These are phyloP conservation scores for Cyclocybe cylindracea DNA, from an alignment of 768 basidiomycete genomes.

Conservation along the genomic window DNA sequence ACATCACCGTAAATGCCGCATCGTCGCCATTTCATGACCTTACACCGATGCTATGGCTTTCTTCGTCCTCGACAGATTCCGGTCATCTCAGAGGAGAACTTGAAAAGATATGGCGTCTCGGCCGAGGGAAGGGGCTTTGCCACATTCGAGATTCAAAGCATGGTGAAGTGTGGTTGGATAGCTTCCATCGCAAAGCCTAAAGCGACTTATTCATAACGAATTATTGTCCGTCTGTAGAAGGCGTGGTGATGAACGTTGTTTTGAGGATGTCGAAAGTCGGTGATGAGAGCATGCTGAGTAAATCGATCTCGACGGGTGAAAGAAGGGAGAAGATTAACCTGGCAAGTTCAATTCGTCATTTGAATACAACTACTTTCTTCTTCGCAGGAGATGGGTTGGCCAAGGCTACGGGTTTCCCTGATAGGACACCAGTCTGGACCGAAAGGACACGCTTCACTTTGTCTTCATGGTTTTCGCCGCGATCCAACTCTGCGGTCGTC, in stretches of 20 bases:
- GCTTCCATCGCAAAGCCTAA: conserved; percentile 7
- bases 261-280: no score
- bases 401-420: conserved; percentile 37
- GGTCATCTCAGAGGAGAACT: conserved; percentile 37
- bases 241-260: no score
- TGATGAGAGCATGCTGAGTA: no score
- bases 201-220: no score
- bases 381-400: conserved; percentile 26
- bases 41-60: no score
- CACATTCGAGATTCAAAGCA: conserved; percentile 33
- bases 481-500: conserved; percentile 57
- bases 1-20: conserved; percentile 39
- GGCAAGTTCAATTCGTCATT: conserved; percentile 4
- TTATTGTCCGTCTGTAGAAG: no score
- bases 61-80: conserved; percentile 43
- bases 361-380: conserved; percentile 45
- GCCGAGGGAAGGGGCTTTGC: conserved; percentile 41
- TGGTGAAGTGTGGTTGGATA: conserved; percentile 39
- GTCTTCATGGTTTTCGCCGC: conserved; percentile 53
- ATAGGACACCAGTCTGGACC: conserved; percentile 44
- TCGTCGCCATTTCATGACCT: no score
- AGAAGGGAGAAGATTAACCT: background rate
- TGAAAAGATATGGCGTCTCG: conserved; percentile 41
- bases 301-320: background rate
- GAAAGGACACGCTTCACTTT: conserved; percentile 41